Conservation (phyloP, 768 basidiomycete genomes). For the Tephrocybe sp. region DNA sequence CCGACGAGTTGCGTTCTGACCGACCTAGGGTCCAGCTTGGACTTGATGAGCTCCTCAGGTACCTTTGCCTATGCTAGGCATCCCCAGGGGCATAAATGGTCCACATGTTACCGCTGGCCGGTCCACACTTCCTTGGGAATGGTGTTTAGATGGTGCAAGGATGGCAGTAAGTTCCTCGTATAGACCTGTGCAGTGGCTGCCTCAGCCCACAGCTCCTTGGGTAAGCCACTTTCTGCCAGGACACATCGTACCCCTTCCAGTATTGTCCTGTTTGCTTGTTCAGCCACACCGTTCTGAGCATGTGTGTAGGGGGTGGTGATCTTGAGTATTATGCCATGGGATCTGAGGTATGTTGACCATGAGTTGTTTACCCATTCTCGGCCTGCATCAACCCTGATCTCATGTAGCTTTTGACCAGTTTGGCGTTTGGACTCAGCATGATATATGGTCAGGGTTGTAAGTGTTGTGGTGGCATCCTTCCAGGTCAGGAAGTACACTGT, state of each 20-base stretch:
- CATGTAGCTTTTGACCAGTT: slow-evolving; percentile 12
- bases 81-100: not conserved
- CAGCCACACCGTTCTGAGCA: not conserved
- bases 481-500: slow-evolving; percentile 19
- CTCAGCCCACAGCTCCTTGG: not conserved
- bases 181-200: not conserved
- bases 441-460: slow-evolving; percentile 17
- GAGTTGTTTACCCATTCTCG: not conserved
- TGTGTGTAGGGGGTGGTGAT: not conserved
- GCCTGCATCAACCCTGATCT: slow-evolving; percentile 18
- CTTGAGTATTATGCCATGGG: not conserved
- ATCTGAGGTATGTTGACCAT: not conserved
- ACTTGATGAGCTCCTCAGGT: not conserved
- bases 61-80: not conserved
- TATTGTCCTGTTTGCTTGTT: not conserved
- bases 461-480: slow-evolving; percentile 19
- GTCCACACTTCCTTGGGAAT: slow-evolving; percentile 12
- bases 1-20: no score
- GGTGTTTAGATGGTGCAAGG: not conserved
- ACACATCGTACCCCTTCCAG: not conserved
- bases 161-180: not conserved
- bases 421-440: slow-evolving; percentile 15
- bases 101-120: not conserved
- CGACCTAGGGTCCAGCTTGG: not conserved
- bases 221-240: not conserved